phyloP scores from a whole-genome alignment of 345 rosid genomes.

The Eucalyptus curtisii region DNA sequence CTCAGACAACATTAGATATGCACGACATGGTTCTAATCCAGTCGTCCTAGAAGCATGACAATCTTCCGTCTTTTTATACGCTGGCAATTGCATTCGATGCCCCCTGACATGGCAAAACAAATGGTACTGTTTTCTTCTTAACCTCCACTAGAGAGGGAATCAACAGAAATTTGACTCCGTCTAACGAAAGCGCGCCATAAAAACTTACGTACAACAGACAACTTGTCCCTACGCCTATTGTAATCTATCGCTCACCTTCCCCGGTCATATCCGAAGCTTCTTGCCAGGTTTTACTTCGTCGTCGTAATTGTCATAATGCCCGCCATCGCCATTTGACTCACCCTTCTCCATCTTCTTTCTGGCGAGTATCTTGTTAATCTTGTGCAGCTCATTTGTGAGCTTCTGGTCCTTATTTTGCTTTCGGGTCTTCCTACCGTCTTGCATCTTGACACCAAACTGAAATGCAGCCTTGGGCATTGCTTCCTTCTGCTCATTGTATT shows the following conservation, averaged over 20 bases:
- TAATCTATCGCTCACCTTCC: not conserved
- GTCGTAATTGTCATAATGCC: constrained; percentile 35
- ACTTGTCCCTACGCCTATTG: not conserved
- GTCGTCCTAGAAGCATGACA: not conserved
- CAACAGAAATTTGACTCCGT: not conserved
- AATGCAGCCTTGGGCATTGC: constrained; percentile 99
- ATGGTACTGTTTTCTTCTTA: not conserved
- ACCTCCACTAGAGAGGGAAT: not conserved
- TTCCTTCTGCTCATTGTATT: constrained; percentile 95
- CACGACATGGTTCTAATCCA: not conserved
- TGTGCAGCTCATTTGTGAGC: constrained; percentile 74
- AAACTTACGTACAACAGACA: not conserved
- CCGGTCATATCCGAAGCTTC: constrained; percentile 34
- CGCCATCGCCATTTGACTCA: constrained; percentile 26
- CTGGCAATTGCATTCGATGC: not conserved
- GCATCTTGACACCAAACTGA: constrained; percentile 99
- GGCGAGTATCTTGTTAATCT: constrained; percentile 84
- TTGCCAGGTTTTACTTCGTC: constrained; percentile 32
- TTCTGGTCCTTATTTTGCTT: constrained; percentile 98
- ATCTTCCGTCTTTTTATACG: not conserved
- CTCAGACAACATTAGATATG: not conserved
- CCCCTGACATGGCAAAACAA: not conserved
- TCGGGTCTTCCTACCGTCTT: constrained; percentile 89
- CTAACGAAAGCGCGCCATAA: not conserved
- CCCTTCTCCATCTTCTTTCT: constrained; percentile 86